Conservation (phyloP, 768 basidiomycete species). For the Tylopilus vinaceipallidus region DNA sequence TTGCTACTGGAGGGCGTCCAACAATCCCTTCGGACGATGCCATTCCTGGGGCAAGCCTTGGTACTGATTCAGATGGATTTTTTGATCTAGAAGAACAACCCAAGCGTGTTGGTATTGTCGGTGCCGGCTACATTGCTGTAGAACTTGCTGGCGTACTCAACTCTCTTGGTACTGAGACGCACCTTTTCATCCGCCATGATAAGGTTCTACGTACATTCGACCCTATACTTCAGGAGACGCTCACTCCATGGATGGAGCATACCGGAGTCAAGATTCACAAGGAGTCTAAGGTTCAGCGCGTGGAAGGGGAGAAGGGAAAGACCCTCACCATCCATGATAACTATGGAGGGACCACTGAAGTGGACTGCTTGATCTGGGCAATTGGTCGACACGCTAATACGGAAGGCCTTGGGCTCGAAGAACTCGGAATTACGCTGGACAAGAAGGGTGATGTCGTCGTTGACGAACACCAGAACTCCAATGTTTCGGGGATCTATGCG, state of each 20-base stretch:
- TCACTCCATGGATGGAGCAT: slow-evolving; percentile 92
- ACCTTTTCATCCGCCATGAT: slow-evolving; percentile 87
- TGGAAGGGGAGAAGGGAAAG: slow-evolving; percentile 73
- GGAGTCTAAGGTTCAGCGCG: slow-evolving; percentile 65
- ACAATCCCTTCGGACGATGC: slow-evolving; percentile 71
- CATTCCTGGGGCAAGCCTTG: slow-evolving; percentile 88
- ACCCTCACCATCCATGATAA: slow-evolving; percentile 74
- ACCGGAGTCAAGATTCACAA: slow-evolving; percentile 91
- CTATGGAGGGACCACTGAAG: slow-evolving; percentile 74
- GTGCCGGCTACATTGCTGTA: slow-evolving; percentile 97
- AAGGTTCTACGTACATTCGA: slow-evolving; percentile 94
- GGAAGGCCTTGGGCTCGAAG: slow-evolving; percentile 71
- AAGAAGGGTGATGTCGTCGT: slow-evolving; percentile 82
- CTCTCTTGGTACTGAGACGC: slow-evolving; percentile 87
- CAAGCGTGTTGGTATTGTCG: slow-evolving; percentile 89
- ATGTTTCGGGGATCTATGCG: slow-evolving; percentile 65
- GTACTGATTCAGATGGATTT: slow-evolving; percentile 94
- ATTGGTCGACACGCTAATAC: slow-evolving; percentile 88
- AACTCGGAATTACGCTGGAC: slow-evolving; percentile 71
- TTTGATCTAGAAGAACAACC: slow-evolving; percentile 91
- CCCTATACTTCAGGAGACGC: slow-evolving; percentile 74
- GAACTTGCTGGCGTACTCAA: slow-evolving; percentile 96
- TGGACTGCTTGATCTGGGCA: slow-evolving; percentile 90
- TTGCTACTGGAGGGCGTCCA: slow-evolving; percentile 88
- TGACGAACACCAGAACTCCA: slow-evolving; percentile 89